Conservation (phyloP, 805 yeast genomes). For the Wickerhamiella galacta region DNA sequence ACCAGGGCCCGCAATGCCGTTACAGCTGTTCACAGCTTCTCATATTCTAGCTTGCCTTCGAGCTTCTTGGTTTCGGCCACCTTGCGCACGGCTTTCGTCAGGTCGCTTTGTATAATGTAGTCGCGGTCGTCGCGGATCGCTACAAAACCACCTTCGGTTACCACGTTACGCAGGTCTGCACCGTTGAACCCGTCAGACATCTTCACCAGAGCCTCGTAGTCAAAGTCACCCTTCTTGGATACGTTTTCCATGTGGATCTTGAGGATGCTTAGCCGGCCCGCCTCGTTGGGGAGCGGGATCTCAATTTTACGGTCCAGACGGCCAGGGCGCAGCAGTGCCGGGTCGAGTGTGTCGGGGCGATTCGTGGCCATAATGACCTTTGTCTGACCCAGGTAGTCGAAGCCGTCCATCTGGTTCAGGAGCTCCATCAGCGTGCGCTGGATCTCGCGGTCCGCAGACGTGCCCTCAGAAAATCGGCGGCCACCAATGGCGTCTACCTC, state of each 20-base stretch:
- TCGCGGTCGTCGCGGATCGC: conserved; percentile 97
- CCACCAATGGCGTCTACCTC: conserved; percentile 99
- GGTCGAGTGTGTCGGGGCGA: conserved; percentile 95
- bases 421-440: conserved; percentile 96
- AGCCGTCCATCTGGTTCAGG: conserved; percentile 96
- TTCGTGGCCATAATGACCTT: conserved; percentile 99
- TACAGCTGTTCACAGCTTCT: conserved; percentile 76
- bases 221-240: conserved; percentile 85
- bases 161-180: conserved; percentile 91
- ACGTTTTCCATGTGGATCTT: conserved; percentile 82
- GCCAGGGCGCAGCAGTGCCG: conserved; percentile 93
- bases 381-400: conserved; percentile 90
- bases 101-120: conserved; percentile 78
- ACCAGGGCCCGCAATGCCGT: no score
- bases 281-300: conserved; percentile 89
- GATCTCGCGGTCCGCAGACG: conserved; percentile 95
- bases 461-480: conserved; percentile 92
- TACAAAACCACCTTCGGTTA: conserved; percentile 97
- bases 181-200: conserved; percentile 99
- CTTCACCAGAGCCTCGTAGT: conserved; percentile 90
- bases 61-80: conserved; percentile 92
- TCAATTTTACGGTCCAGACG: conserved; percentile 93
- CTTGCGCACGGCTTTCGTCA: conserved; percentile 96
- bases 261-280: conserved; percentile 83
- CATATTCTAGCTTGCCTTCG: conserved; percentile 91